Evolutionary conservation across 495 filamentous ascomycete species (phyloP).

Genomic region (Hypomontagnella submonticulosa): DNA sequence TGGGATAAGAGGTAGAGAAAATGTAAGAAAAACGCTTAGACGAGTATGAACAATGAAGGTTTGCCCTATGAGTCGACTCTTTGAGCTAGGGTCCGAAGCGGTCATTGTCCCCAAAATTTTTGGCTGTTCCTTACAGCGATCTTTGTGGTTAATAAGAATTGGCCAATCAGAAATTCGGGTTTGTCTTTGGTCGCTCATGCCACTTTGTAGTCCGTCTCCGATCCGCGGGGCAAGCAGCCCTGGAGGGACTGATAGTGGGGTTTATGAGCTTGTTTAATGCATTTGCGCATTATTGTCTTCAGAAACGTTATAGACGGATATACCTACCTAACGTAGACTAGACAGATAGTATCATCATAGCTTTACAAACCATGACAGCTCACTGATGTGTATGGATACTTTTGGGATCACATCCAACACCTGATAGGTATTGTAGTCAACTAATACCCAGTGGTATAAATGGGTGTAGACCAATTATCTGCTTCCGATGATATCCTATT

Average conservation of each 20-base stretch:
- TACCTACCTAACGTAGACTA: neutral
- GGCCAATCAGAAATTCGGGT: slow-evolving; percentile 23
- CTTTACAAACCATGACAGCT: neutral
- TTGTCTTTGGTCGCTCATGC: neutral
- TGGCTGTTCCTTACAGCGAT: slow-evolving; percentile 27
- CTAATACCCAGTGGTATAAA: too few relatives aligned
- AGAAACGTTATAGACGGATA: neutral
- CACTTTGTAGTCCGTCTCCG: slow-evolving; percentile 23
- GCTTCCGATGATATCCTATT: too few relatives aligned
- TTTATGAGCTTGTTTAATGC: slow-evolving; percentile 25
- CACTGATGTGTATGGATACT: too few relatives aligned
- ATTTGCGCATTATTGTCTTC: neutral
- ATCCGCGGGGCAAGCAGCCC: slow-evolving; percentile 30
- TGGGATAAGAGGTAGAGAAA: neutral
- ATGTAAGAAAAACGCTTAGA: slow-evolving; percentile 15
- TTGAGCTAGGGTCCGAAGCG: slow-evolving; percentile 42
- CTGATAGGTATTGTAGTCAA: too few relatives aligned
- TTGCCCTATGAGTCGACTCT: slow-evolving; percentile 35
- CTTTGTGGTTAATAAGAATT: slow-evolving; percentile 26
- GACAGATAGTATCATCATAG: neutral
- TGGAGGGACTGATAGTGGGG: too few relatives aligned
- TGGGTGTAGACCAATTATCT: too few relatives aligned
- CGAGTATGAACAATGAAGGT: slow-evolving; percentile 36
- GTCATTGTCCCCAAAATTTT: slow-evolving; percentile 23
- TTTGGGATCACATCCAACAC: too few relatives aligned